A percentile compares a stretch with the other conserved stretches of the same genome.
These are phyloP conservation scores for Magnusiomyces fungicola DNA, from an alignment of 1,139 yeast genomes.

Conservation along the genomic window DNA sequence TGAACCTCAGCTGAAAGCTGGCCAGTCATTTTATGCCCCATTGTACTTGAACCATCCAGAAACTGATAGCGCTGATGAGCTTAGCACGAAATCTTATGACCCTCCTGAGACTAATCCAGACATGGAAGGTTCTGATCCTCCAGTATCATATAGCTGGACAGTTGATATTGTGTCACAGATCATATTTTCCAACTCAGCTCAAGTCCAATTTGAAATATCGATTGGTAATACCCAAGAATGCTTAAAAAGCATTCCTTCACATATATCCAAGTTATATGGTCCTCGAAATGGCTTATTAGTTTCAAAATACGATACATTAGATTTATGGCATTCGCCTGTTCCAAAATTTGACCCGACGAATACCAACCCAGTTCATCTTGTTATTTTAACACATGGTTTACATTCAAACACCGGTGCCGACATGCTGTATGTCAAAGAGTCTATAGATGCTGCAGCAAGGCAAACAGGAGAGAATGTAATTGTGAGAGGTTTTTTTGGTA, in stretches of 20 bases:
- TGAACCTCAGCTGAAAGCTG: conserved; percentile 70
- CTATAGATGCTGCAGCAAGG: conserved; percentile 49
- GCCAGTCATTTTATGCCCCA: conserved; percentile 51
- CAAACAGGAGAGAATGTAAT: conserved; percentile 52
- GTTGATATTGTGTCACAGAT: conserved; percentile 84
- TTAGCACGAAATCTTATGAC: neutral
- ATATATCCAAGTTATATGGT: conserved; percentile 1
- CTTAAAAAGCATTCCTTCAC: conserved; percentile 2
- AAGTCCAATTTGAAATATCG: conserved; percentile 60
- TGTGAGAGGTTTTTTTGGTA: conserved; percentile 77
- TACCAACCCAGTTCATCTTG: conserved; percentile 55
- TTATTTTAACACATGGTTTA: conserved; percentile 80
- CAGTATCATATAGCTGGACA: conserved; percentile 56
- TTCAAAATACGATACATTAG: conserved; percentile 51
- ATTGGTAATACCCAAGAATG: conserved; percentile 32
- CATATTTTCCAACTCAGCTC: conserved; percentile 63
- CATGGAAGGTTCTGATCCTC: neutral
- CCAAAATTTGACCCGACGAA: conserved; percentile 36
- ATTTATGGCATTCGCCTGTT: conserved; percentile 61
- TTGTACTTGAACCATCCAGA: conserved; percentile 40
- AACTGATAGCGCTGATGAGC: conserved; percentile 21
- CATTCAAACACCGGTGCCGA: conserved; percentile 89
- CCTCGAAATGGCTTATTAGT: conserved; percentile 35
- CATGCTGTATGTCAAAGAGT: conserved; percentile 78
- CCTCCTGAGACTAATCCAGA: neutral